Evolutionary conservation across 306 rosid genomes (phyloP), one percentile per base, ranked within the genome.

Genomic region (Cucurbita maxima): DNA sequence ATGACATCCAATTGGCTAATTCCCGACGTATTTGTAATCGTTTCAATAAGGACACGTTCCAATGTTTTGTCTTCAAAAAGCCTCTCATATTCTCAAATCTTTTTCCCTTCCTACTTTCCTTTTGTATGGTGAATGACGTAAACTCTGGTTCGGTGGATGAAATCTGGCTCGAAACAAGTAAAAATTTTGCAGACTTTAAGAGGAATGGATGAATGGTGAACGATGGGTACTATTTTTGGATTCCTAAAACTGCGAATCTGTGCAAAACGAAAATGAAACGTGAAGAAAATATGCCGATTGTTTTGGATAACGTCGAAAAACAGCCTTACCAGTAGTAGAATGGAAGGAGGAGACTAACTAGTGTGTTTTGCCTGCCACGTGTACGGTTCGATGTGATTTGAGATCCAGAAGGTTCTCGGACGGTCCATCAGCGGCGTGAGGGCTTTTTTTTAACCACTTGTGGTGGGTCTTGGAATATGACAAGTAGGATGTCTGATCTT

Each of bases 1-100:
- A 79, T 50, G 60, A 54, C 63, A 30, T 58, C 47, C 77, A 18
- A 52, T 74, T 62, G 86, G 78, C 75, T 78, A 16, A 77, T 62
- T 86, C 70, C 78, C 15, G 71, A 59, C 30, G 83, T 57, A 40
- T 79, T 41, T 79, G 78, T 75, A 19, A 71, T 79, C 10, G 68
- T 15, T 79, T 45, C 69, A 84, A 82, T 88, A 84, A 84, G 34
- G 77, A 15, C 72, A 22, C 75, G 74, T 76, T 80, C 43, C 45
- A 30, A 25, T 74, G 71, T 58, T 58, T 74, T 74, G 67, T n/a
- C 3, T 71, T 14, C 34, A 30, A 61, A 36, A 61, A 14, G 6
- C 22, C 10, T 3, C 10, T 14, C 10, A 7, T 34, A 30, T 7
- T 14, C n/a, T 8, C 15, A 48, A 48, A 50, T 48, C 12, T 11